Percentiles rank a stretch among this genome's conserved stretches.
Conservation (phyloP, 257 asterid genomes). For the Knoxia roxburghii region DNA sequence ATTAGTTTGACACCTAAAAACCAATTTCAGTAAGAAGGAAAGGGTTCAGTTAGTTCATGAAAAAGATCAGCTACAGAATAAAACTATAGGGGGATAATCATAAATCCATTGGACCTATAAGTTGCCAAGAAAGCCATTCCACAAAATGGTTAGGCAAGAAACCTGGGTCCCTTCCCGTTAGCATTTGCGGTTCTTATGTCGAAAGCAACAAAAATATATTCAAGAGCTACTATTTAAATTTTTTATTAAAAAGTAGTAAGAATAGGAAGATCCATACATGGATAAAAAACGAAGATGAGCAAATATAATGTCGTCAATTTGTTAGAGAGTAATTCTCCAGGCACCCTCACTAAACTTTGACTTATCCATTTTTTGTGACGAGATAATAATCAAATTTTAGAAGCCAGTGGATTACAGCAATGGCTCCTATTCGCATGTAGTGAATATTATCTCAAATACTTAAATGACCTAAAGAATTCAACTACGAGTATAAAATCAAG, state of each 20-base stretch:
- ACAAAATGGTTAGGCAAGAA: neutral
- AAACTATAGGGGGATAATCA: neutral
- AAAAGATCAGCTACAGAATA: neutral
- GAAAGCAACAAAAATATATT: neutral
- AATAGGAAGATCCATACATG: no score
- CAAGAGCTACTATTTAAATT: neutral
- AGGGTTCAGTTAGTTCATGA: neutral
- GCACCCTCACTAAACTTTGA: no score
- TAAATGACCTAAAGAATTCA: neutral
- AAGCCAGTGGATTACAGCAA: no score
- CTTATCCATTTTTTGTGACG: no score
- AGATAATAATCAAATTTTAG: no score
- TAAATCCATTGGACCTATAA: neutral
- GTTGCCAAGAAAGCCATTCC: neutral
- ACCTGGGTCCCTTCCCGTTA: neutral
- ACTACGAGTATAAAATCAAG: constrained; percentile 1
- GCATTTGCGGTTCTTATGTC: neutral
- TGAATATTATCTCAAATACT: neutral
- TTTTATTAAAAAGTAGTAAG: no score
- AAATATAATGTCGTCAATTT: no score
- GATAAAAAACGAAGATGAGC: no score
- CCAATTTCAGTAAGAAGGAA: neutral
- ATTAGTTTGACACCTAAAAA: neutral
- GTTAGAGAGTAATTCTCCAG: no score
- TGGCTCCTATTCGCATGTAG: no score